Percentiles rank a stretch among this genome's conserved stretches.
phyloP scores from a whole-genome alignment of 305 asterid species.

The Fraxinus greggii region DNA sequence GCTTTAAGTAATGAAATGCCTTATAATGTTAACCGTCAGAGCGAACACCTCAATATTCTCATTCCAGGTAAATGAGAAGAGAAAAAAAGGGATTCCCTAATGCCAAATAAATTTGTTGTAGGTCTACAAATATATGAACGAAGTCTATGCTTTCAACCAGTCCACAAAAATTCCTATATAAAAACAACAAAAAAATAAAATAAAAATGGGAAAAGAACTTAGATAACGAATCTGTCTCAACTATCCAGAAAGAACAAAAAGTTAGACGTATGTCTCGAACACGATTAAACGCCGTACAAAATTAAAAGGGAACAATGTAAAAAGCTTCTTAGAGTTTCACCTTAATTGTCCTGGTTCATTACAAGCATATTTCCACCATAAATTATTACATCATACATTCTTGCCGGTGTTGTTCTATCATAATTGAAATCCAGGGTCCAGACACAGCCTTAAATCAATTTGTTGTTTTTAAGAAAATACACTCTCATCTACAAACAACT shows the following conservation, averaged over 20 bases:
- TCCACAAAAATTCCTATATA: background rate
- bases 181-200: background rate
- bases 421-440: background rate
- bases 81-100: background rate
- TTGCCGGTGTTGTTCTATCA: background rate
- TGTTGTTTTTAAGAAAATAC: background rate
- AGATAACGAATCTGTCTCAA: background rate
- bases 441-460: background rate
- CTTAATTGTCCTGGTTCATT: background rate
- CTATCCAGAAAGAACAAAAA: background rate
- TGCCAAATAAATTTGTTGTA: background rate
- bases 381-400: background rate
- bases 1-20: background rate
- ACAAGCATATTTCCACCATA: background rate
- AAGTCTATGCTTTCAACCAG: background rate
- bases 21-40: background rate
- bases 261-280: background rate
- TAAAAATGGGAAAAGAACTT: background rate
- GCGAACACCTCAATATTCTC: background rate
- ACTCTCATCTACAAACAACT: background rate
- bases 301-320: background rate
- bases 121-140: background rate
- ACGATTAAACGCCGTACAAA: background rate
- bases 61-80: background rate
- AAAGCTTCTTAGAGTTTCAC: background rate